Evolutionary conservation across 2,329 filamentous ascomycete genomes (phyloP), one percentile per base, ranked within the genome.

Genomic region (Verticillium nubilum): DNA sequence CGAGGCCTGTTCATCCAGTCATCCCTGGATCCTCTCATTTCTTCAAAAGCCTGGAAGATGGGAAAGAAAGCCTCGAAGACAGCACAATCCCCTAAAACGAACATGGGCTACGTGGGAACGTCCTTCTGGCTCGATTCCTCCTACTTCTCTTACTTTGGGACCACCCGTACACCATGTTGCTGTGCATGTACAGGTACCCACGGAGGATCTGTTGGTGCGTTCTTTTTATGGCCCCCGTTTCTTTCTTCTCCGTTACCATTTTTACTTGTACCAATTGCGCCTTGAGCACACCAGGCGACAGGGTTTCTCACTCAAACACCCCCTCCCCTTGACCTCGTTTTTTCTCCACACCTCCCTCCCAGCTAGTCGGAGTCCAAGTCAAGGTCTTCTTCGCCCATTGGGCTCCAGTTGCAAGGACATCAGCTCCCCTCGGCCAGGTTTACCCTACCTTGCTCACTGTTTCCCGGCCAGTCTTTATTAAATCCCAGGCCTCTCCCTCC

Each of bases 331-430:
- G 27, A 25, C 52, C 19, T 29, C 25, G 47, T 54, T 54, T 23
- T 15, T 54, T 54, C 52, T 54, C 52, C 52, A 54, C 52, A 54
- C 52, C 52, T 28, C 52, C 52, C 26, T 54, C 52, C 52, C 52
- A 25, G 26, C 42, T 47, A 25, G 42, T 10, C 23, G 42, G 42
- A 23, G n/a, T 47, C 29, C 42, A 47, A 47, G 42, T 47, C 42
- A 47, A 47, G 42, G 42, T 10, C 42, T 23, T n/a, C 19, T 23
- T 37, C 33, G 33, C 33, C 19, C 42, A 23, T 13, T 47, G 42
- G 42, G 17, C 42, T n/a, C n/a, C 42, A 47, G 42, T 47, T 47
- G 42, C 42, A 47, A 47, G 42, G 42, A 9, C 42, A 23, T 47
- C 42, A 47, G 42, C 42, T 47, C 42, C 42, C 42, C 42, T 19